phyloP scores from a whole-genome alignment of 2,329 filamentous ascomycete genomes.

The Periconia macrospinosa region DNA sequence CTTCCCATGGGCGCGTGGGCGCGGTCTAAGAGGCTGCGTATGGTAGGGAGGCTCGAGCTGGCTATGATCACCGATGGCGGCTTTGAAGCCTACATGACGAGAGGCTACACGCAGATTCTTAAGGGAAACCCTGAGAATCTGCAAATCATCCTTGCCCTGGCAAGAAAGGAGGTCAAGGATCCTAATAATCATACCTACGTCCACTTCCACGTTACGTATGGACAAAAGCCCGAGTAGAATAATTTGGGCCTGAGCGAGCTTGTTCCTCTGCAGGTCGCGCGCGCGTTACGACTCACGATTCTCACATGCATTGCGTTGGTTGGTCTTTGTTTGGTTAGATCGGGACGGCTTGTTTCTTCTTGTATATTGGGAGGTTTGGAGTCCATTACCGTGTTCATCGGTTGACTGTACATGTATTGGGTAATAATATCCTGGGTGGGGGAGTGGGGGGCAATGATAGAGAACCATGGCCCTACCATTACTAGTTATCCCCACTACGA shows the following conservation, averaged over 20 bases:
- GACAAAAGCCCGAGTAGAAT: constrained; percentile 14
- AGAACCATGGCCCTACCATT: not conserved
- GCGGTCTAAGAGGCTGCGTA: constrained; percentile 25
- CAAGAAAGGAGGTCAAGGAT: constrained; percentile 22
- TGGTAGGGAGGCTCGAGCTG: constrained; percentile 21
- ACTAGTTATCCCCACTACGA: not conserved
- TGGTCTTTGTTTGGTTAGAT: no score
- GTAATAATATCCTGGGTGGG: not conserved
- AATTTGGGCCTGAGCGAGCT: not conserved
- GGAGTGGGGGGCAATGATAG: not conserved
- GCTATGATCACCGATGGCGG: constrained; percentile 27
- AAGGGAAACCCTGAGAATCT: constrained; percentile 17
- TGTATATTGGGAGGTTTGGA: no score
- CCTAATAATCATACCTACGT: constrained; percentile 26
- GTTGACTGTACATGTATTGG: not conserved
- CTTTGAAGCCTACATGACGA: constrained; percentile 26
- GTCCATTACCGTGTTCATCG: not conserved
- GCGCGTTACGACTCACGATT: no score
- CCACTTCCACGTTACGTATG: constrained; percentile 25
- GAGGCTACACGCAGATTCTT: constrained; percentile 23
- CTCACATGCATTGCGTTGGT: no score
- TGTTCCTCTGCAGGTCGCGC: no score
- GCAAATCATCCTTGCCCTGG: constrained; percentile 18
- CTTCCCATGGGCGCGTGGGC: constrained; percentile 31
- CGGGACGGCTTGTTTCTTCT: no score